Conservation (phyloP, 2,329 filamentous ascomycete species). For the Xylariaceae sp. region DNA sequence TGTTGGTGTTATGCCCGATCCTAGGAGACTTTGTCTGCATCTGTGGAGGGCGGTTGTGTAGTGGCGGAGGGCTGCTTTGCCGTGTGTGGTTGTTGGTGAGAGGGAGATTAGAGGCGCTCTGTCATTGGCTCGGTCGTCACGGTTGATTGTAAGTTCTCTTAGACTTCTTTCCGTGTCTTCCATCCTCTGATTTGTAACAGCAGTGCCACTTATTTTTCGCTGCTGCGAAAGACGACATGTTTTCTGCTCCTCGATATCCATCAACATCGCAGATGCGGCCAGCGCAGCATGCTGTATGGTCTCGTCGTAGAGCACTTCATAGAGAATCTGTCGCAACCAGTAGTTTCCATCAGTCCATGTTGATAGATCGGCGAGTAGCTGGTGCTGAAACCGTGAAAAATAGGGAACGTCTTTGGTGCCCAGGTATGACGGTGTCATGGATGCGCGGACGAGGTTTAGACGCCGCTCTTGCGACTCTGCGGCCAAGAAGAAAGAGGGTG, state of each 20-base stretch:
- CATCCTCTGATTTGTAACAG: not conserved
- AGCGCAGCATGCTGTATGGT: constrained; percentile 22
- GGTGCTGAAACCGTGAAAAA: constrained; percentile 22
- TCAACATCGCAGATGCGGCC: constrained; percentile 19
- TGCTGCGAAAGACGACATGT: not conserved
- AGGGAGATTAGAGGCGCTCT: not conserved
- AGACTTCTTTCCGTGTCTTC: not conserved
- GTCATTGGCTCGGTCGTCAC: not conserved
- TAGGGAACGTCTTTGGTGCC: constrained; percentile 16
- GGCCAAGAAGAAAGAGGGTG: too few relatives aligned
- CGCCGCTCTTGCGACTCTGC: not conserved
- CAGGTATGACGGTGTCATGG: constrained; percentile 18
- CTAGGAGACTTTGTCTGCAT: constrained; percentile 13
- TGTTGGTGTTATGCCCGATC: constrained; percentile 13
- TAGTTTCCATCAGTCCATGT: constrained; percentile 20
- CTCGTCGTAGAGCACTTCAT: constrained; percentile 18
- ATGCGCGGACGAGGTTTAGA: constrained; percentile 9
- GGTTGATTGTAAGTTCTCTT: not conserved
- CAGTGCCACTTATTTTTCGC: not conserved
- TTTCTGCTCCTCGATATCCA: constrained; percentile 19
- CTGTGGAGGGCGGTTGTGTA: constrained; percentile 22
- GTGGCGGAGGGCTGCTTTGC: constrained; percentile 16
- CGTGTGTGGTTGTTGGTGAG: constrained; percentile 5
- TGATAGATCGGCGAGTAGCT: constrained; percentile 18
- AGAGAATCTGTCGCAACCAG: constrained; percentile 18